Percentiles rank a stretch among this genome's conserved stretches.
phyloP scores from a whole-genome alignment of 1,284 basidiomycete genomes.

The Ceratobasidium sp. region DNA sequence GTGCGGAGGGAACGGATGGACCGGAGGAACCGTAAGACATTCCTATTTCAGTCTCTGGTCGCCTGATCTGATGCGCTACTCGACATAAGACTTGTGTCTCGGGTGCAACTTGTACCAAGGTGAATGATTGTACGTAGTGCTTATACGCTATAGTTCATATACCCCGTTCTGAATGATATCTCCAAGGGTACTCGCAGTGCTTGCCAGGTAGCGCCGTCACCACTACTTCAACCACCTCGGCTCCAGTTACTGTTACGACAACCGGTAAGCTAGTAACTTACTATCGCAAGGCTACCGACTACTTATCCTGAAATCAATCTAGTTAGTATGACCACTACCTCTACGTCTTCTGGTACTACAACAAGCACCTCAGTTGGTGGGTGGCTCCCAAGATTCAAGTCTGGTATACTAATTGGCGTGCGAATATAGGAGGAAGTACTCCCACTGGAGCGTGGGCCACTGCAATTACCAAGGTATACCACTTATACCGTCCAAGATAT shows the following conservation, averaged over 20 bases:
- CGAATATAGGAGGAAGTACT: constrained; percentile 2
- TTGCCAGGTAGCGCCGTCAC: constrained; percentile 29
- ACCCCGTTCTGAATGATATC: neutral
- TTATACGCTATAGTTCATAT: neutral
- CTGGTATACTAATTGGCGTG: neutral
- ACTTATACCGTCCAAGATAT: neutral
- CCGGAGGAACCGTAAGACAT: constrained; percentile 22
- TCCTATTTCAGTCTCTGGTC: neutral
- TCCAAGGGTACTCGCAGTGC: constrained; percentile 36
- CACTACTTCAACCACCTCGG: constrained; percentile 33
- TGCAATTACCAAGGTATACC: constrained; percentile 35
- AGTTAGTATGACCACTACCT: constrained; percentile 16
- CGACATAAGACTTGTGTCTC: constrained; percentile 27
- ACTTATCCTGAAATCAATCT: neutral
- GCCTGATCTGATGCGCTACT: neutral
- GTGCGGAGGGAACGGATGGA: constrained; percentile 32
- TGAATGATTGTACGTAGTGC: constrained; percentile 35
- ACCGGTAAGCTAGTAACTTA: constrained; percentile 4
- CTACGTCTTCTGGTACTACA: constrained; percentile 5
- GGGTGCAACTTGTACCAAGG: constrained; percentile 24
- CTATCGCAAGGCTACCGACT: neutral
- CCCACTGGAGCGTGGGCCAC: constrained; percentile 37
- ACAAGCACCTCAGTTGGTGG: constrained; percentile 1
- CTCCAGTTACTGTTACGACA: constrained; percentile 30
- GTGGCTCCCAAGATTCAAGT: too few relatives aligned